phyloP scores from a whole-genome alignment of 202 grass and related monocot genomes.

The Digitaria exilis region DNA sequence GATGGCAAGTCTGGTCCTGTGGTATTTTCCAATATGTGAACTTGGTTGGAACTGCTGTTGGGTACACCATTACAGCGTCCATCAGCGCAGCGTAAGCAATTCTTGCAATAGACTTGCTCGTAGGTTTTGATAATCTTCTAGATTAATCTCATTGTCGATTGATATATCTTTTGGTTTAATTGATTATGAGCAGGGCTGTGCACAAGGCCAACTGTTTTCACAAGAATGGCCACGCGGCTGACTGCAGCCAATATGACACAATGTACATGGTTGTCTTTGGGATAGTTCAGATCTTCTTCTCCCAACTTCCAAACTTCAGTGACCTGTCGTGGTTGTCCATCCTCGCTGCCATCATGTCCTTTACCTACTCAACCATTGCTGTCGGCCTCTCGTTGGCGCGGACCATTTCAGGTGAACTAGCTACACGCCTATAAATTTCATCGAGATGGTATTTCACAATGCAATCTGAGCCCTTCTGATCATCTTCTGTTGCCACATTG shows the following conservation, averaged over 20 bases:
- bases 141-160: not conserved
- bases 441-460: too few relatives aligned
- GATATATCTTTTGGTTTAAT: not conserved
- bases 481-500: conserved; percentile 9
- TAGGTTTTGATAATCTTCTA: not conserved
- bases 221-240: conserved; percentile 47
- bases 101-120: not conserved
- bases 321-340: conserved; percentile 76
- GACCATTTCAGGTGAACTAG: conserved; percentile 49
- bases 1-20: conserved; percentile 65
- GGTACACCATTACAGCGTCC: conserved; percentile 86
- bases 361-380: conserved; percentile 70
- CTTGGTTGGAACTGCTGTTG: conserved; percentile 70
- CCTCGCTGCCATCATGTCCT: conserved; percentile 82
- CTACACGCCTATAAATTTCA: not conserved
- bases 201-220: conserved; percentile 83
- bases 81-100: conserved; percentile 78
- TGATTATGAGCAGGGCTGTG: conserved; percentile 53
- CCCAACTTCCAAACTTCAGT: conserved; percentile 75
- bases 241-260: conserved; percentile 64
- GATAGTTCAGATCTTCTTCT: conserved; percentile 80
- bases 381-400: conserved; percentile 67
- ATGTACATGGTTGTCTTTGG: conserved; percentile 80
- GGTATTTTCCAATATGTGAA: conserved; percentile 86
- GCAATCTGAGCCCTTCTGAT: not conserved